phyloP scores from a whole-genome alignment of 768 basidiomycete species.

The Kondoa subrosea region DNA sequence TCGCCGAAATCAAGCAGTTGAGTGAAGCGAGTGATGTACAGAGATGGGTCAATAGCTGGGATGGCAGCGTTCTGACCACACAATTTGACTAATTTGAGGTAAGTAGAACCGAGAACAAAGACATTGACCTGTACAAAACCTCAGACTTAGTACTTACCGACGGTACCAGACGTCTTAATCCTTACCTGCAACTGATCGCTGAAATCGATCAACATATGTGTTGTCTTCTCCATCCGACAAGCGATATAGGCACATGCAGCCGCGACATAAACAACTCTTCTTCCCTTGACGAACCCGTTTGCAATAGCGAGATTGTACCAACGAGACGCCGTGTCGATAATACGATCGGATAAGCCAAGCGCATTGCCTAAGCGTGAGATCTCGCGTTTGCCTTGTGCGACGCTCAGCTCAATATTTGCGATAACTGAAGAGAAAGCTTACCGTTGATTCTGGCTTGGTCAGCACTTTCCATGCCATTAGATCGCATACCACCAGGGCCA shows the following conservation, averaged over 20 bases:
- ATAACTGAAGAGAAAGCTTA: not conserved
- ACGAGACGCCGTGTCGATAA: constrained; percentile 62
- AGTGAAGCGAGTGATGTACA: constrained; percentile 90
- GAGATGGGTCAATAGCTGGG: constrained; percentile 82
- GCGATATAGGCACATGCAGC: constrained; percentile 92
- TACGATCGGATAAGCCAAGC: constrained; percentile 59
- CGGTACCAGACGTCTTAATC: not conserved
- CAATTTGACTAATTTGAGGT: constrained; percentile 78
- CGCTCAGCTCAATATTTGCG: not conserved
- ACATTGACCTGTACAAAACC: constrained; percentile 61
- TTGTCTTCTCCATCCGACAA: constrained; percentile 78
- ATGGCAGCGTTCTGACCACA: constrained; percentile 52
- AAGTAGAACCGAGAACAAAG: constrained; percentile 88
- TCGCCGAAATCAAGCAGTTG: constrained; percentile 90
- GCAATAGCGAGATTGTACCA: constrained; percentile 86
- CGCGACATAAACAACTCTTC: constrained; percentile 79
- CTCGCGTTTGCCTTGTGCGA: constrained; percentile 51
- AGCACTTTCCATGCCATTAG: constrained; percentile 51
- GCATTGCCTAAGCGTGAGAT: constrained; percentile 68
- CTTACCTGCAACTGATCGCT: constrained; percentile 79
- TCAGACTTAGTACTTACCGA: not conserved
- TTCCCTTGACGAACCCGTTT: constrained; percentile 82
- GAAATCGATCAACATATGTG: constrained; percentile 97
- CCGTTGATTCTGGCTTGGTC: constrained; percentile 80
- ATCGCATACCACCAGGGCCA: constrained; percentile 24